A percentile compares a stretch with the other conserved stretches of the same genome.
phyloP scores from a whole-genome alignment of 164 flowering plant genomes.

The Tinospora cordifolia region DNA sequence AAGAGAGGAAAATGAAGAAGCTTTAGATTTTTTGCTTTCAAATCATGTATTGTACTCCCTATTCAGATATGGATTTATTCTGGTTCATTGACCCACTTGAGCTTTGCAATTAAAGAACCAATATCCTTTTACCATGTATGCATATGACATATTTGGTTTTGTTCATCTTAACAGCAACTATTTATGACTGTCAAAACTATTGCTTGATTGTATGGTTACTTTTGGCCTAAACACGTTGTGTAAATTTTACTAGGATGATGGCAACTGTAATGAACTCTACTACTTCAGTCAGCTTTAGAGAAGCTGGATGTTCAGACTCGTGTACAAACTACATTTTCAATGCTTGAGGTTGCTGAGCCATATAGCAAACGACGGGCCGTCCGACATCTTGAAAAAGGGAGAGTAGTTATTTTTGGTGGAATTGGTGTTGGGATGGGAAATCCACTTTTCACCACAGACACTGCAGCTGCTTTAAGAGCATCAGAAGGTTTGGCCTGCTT shows the following conservation, averaged over 20 bases:
- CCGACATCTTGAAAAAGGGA: constrained; percentile 88
- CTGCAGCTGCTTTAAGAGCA: constrained; percentile 90
- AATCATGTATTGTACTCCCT: no score
- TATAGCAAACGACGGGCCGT: constrained; percentile 74
- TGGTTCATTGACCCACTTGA: no score
- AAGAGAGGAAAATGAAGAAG: no score
- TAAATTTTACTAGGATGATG: constrained; percentile 66
- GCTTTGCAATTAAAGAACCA: no score
- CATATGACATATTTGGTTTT: not conserved
- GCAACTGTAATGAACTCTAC: constrained; percentile 87
- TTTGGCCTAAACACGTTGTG: not conserved
- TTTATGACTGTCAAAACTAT: not conserved
- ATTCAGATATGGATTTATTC: no score
- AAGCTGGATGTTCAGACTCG: constrained; percentile 77
- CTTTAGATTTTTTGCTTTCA: no score
- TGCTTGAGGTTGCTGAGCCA: constrained; percentile 79
- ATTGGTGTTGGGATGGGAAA: constrained; percentile 83
- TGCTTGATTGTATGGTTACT: not conserved
- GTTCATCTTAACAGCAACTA: not conserved
- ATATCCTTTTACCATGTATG: not conserved
- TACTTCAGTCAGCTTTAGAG: constrained; percentile 84
- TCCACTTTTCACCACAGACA: constrained; percentile 84
- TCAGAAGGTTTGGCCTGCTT: constrained; percentile 56
- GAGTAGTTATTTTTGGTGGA: constrained; percentile 95
- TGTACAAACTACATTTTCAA: constrained; percentile 63